These are phyloP conservation scores for Jackrogersella multiformis DNA, from an alignment of 495 filamentous ascomycete species.

Conservation along the genomic window DNA sequence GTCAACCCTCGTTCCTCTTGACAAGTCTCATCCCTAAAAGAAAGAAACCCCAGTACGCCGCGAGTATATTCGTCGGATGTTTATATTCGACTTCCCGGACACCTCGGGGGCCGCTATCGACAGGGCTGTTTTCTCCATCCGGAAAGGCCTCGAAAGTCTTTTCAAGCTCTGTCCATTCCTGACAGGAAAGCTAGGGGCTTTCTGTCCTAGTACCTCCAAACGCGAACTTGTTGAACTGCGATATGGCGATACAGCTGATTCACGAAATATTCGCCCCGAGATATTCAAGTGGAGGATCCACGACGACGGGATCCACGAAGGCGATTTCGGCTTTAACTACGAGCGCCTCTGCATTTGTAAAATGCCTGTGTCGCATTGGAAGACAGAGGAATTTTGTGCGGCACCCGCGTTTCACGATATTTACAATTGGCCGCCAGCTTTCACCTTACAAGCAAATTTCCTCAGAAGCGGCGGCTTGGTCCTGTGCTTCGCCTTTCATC, in stretches of 20 bases:
- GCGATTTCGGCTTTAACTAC: neutral
- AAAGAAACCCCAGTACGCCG: neutral
- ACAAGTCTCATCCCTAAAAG: neutral
- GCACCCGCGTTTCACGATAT: neutral
- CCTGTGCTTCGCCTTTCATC: neutral
- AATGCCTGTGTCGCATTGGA: neutral
- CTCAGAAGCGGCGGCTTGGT: neutral
- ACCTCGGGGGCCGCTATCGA: neutral
- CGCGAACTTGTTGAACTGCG: neutral
- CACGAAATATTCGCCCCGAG: neutral
- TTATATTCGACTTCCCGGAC: neutral
- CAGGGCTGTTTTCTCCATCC: neutral
- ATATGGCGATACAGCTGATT: neutral
- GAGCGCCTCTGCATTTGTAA: neutral
- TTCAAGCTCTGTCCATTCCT: neutral
- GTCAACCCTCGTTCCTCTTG: neutral
- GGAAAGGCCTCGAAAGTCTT: neutral
- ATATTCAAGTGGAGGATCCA: neutral
- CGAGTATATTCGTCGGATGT: neutral
- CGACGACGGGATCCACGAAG: too few species aligned
- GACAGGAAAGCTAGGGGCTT: neutral
- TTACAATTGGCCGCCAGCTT: neutral
- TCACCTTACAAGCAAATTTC: neutral
- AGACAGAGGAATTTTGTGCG: neutral
- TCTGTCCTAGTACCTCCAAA: neutral